Base-by-base conservation (phyloP, 2,329 filamentous ascomycete genomes). In the Sporothrix inflata region DNA sequence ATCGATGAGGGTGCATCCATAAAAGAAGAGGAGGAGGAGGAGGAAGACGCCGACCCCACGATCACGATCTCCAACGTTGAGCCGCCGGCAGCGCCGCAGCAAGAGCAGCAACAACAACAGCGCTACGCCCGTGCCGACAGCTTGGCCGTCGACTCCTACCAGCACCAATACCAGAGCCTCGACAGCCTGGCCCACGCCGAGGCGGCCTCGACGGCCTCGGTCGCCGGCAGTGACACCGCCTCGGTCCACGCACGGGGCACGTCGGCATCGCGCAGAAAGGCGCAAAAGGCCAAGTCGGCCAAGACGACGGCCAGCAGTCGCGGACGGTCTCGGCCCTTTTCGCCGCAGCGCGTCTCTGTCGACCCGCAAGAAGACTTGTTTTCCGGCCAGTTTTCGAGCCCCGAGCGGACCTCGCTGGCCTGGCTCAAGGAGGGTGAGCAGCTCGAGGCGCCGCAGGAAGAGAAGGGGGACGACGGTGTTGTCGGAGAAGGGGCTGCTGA, bases 241-340 rank as follows among this genome's bases (percentile, higher is more conserved):
- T 79, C 30, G 81, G 80, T 34, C 85, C 88, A 61, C 77, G 57
- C n/a, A 85, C 55, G 53, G 16, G 45, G 53, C 16, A 87, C 60
- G 87, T 86, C 77, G 83, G 88, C 63, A 86, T 88, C 75, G 87
- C 86, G 12, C 86, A 88, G 63, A 83, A 87, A 75, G 88, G 87
- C 78, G 82, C 84, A 67, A 83, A 30, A 21, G 27, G 65, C 16
- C 27, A 51, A 67, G 19, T 5, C 45, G 45, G 30, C 34, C 21
- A 24, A 47, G 14, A 19, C 21, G 14, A 5, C 34, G 2, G 38
- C 14, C 55, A 34, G 86, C 16, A 81, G 88, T 19, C 86, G 76
- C 4, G 75, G 75, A 1, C 73, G 85, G 19, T 84, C 86, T 21
- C 79, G 89, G 42, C 88, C 88, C 0, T 91, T 91, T 76, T 89